These are phyloP conservation scores for Raffaelea ambrosiae DNA, from an alignment of 2,329 filamentous ascomycete genomes.

Conservation along the genomic window DNA sequence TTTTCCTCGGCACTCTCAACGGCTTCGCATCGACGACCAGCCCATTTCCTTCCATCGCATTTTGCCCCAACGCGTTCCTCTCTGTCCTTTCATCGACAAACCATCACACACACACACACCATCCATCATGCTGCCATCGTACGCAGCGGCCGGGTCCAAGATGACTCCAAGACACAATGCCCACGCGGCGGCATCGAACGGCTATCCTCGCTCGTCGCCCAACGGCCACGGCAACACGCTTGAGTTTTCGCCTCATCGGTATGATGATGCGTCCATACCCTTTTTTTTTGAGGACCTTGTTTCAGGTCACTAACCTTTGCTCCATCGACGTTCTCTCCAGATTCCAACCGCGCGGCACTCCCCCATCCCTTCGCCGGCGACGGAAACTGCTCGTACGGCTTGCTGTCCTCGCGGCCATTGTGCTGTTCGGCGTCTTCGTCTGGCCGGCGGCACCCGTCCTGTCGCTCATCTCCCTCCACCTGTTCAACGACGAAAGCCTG, in stretches of 20 bases:
- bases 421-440: conserved; percentile 66
- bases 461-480: conserved; percentile 59
- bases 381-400: conserved; percentile 65
- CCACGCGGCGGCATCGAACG: conserved; percentile 62
- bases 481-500: conserved; percentile 54
- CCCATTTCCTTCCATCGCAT: too few relatives aligned
- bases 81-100: background rate
- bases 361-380: conserved; percentile 61
- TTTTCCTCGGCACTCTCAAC: background rate
- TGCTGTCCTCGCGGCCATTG: conserved; percentile 45
- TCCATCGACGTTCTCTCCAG: conserved; percentile 30
- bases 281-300: too few relatives aligned
- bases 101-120: too few relatives aligned
- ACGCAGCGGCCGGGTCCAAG: conserved; percentile 47
- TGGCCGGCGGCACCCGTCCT: conserved; percentile 57
- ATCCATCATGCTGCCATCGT: conserved; percentile 52
- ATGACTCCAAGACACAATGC: conserved; percentile 77
- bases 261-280: too few relatives aligned
- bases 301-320: too few relatives aligned
- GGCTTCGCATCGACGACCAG: too few relatives aligned
- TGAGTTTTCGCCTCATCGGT: conserved; percentile 86
- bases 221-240: conserved; percentile 49
- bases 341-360: conserved; percentile 77
- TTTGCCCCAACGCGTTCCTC: background rate
- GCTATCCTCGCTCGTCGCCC: conserved; percentile 56